Base-by-base conservation (phyloP, 306 rosid genomes). In the Cyamopsis tetragonoloba region DNA sequence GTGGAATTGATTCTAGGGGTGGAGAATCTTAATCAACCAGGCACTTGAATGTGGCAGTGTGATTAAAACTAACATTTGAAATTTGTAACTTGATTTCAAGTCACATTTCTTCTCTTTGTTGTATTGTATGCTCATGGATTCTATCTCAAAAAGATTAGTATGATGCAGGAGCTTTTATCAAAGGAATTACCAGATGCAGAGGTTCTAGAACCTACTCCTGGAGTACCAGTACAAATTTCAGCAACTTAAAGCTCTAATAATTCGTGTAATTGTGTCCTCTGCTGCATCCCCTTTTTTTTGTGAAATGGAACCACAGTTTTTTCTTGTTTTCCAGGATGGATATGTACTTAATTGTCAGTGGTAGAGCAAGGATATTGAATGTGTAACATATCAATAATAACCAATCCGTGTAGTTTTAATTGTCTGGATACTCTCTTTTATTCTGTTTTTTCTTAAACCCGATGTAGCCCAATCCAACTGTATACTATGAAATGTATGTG, bases 131-230 rank as follows among this genome's bases (percentile, higher is more conserved):
- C 15, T 56, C 35, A 60, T 13, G 32, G 66, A 64, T 50, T 58
- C 69, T 47, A 37, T 48, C 26, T 70, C 70, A 69, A 73, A 77
- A 59, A 72, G 79, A 56, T 76, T 31, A 11, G 41, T 35, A 62
- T n/a, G n/a, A 77, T 79, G 85, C 87, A 87, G 98, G 95, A 86
- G 65, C 86, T 92, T 9, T 28, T 92, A 77, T 81, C 86, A 34
- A 86, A 84, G 80, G 96, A 87, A 68, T 69, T 87, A 39, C 87
- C 93, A 56, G 87, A 66, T 14, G 89, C 79, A 7, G 77, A 67
- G 66, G 82, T 92, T 30, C 37, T 89, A 26, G 91, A 79, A 59
- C 89, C 89, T 56, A 70, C 76, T 37, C 93, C 96, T 56, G 96
- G 96, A 17, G 74, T 83, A 2, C 85, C 96, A 0, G 71, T 92